Evolutionary conservation across 106 monocot genomes (phyloP).

Genomic region (Posidonia australis): DNA sequence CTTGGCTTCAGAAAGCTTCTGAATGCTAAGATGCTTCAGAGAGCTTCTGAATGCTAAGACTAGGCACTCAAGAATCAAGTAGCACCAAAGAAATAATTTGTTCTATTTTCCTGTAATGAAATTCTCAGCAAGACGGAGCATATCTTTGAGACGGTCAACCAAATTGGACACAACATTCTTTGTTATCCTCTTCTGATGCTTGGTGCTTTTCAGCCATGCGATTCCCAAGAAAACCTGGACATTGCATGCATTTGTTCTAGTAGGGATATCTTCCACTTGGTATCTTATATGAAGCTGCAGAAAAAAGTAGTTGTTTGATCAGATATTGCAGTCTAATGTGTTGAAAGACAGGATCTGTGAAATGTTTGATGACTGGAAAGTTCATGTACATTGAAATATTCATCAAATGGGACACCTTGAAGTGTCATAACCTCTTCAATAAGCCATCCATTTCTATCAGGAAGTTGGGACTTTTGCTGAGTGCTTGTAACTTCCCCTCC

Average conservation of each 20-base stretch:
- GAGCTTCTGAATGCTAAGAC: background rate
- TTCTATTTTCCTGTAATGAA: slow-evolving; percentile 22
- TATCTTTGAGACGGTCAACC: slow-evolving; percentile 45
- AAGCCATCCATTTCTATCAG: slow-evolving; percentile 50
- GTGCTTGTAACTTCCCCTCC: slow-evolving; percentile 58
- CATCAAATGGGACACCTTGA: slow-evolving; percentile 43
- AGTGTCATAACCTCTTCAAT: slow-evolving; percentile 62
- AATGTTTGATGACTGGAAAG: background rate
- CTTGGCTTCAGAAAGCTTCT: background rate
- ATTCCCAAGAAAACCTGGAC: slow-evolving; percentile 58
- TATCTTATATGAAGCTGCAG: slow-evolving; percentile 74
- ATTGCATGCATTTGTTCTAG: slow-evolving; percentile 50
- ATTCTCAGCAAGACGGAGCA: slow-evolving; percentile 45
- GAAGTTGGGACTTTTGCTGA: slow-evolving; percentile 46
- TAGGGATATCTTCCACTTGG: slow-evolving; percentile 38
- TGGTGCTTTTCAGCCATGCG: slow-evolving; percentile 73
- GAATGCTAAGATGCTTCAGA: background rate
- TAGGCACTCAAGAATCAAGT: background rate
- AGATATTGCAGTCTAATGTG: no score
- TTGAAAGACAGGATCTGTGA: background rate
- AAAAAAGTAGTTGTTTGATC: background rate
- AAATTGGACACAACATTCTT: slow-evolving; percentile 46
- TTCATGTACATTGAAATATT: slow-evolving; percentile 49
- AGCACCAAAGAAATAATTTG: background rate
- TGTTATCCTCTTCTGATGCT: slow-evolving; percentile 70